Evolutionary conservation across 495 filamentous ascomycete genomes (phyloP).

Genomic region (Massariosphaeria phaeospora): DNA sequence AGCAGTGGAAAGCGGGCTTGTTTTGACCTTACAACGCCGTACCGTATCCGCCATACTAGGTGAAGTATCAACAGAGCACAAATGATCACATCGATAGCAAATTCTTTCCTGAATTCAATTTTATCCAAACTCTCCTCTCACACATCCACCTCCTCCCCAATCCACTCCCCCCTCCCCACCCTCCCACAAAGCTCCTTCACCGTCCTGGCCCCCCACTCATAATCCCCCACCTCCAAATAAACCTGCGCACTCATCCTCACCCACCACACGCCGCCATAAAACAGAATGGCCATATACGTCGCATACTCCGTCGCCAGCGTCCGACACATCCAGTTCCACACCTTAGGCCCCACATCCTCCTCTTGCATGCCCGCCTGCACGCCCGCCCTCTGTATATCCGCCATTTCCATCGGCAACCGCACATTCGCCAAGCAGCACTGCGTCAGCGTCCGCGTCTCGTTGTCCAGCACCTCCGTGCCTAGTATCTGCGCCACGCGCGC

Average conservation of each 20-base stretch:
- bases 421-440: conserved; percentile 63
- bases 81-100: too few relatives aligned
- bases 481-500: conserved; percentile 51
- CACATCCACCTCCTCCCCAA: too few relatives aligned
- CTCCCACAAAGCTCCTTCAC: conserved; percentile 59
- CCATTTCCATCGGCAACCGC: conserved; percentile 58
- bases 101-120: too few relatives aligned
- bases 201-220: conserved; percentile 60
- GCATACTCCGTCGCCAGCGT: conserved; percentile 51
- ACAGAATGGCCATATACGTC: conserved; percentile 63
- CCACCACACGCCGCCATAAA: conserved; percentile 60
- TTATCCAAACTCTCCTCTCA: conserved; percentile 16
- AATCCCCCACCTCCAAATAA: conserved; percentile 72
- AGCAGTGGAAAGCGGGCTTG: too few relatives aligned
- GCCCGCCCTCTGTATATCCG: conserved; percentile 14
- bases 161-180: conserved; percentile 53
- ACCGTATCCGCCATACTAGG: too few relatives aligned
- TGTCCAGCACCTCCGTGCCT: conserved; percentile 62
- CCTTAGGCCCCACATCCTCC: conserved; percentile 33
- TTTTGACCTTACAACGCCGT: too few relatives aligned
- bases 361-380: conserved; percentile 22
- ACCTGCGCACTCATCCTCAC: conserved; percentile 71
- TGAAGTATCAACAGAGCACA: too few relatives aligned
- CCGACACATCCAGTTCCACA: conserved; percentile 55
- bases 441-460: conserved; percentile 44